Percentiles rank a stretch among this genome's conserved stretches.
Evolutionary conservation across 2,329 filamentous ascomycete genomes (phyloP).

Genomic region (Cytospora paraplurivora): DNA sequence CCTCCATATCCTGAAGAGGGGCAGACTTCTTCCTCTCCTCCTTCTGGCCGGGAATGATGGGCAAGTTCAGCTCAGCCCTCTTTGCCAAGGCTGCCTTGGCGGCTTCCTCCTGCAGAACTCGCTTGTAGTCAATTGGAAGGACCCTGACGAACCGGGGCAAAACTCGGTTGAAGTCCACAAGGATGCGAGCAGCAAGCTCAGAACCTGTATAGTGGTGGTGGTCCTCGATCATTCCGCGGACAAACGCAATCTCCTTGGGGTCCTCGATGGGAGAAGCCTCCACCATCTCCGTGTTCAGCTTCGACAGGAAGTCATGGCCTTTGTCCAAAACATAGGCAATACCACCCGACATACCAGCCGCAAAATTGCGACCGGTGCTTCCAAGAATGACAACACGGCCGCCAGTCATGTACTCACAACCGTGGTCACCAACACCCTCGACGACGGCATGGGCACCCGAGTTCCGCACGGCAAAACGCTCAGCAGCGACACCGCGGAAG

Average conservation of each 20-base stretch:
- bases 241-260: slow-evolving; percentile 82
- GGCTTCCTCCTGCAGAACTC: slow-evolving; percentile 82
- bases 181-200: slow-evolving; percentile 86
- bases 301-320: slow-evolving; percentile 83
- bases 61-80: slow-evolving; percentile 79
- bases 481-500: slow-evolving; percentile 95
- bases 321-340: slow-evolving; percentile 94
- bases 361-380: slow-evolving; percentile 92
- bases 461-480: slow-evolving; percentile 95
- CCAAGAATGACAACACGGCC: slow-evolving; percentile 87
- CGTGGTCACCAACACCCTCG: slow-evolving; percentile 93
- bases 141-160: slow-evolving; percentile 92
- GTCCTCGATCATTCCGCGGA: slow-evolving; percentile 90
- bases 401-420: slow-evolving; percentile 99
- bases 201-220: slow-evolving; percentile 98
- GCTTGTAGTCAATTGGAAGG: slow-evolving; percentile 93
- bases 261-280: slow-evolving; percentile 84
- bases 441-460: slow-evolving; percentile 95
- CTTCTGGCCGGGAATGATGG: slow-evolving; percentile 70
- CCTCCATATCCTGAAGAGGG: slow-evolving; percentile 81
- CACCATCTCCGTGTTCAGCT: slow-evolving; percentile 98
- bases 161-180: slow-evolving; percentile 93
- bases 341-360: slow-evolving; percentile 97
- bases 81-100: slow-evolving; percentile 83
- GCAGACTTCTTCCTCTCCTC: slow-evolving; percentile 74